Evolutionary conservation across 352 stramenopile species (phyloP), one percentile per base, ranked within the genome.

Genomic region (Globisporangium iwayamae): DNA sequence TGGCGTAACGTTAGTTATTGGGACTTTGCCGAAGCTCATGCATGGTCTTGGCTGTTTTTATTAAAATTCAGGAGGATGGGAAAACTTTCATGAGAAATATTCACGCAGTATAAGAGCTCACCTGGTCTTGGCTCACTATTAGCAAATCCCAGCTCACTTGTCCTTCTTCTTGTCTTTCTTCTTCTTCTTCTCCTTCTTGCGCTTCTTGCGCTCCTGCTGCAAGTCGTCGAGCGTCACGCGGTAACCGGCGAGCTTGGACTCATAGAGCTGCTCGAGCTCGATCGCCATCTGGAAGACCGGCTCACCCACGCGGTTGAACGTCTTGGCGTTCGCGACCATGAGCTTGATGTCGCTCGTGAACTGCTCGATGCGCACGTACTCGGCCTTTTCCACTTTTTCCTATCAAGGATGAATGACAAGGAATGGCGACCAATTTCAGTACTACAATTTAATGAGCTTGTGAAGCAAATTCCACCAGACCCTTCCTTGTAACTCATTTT

Each of bases 141-240:
- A 55, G 11, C 14, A 6, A 20, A 8, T 34, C 18, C 16, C 16
- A 1, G 47, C 56, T 81, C 57, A 82, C 71, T 95, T 95, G 54
- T 93, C 82, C 60, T 95, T 93, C 67, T 95, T 94, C 72, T 95
- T 93, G 39, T 93, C 79, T 74, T 94, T 95, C 50, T 90, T 80
- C 67, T 95, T 94, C 75, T 95, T 95, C 75, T 94, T 93, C 22
- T 93, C 83, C 61, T 94, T 93, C 70, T 94, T 95, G 70, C 82
- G 85, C 69, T 92, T 93, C 72, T 95, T 93, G 62, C 82, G 83
- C 62, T 93, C 81, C 60, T 83, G 76, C 56, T 91, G 77, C 45
- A 94, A 55, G 18, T 91, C 83, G 13, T 94, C 85, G n/a, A 91
- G 86, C 63, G 81, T 88, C 25, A 77, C 73, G 41, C 72, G 76